phyloP scores from a whole-genome alignment of 2,329 filamentous ascomycete species.

The Hymenoscyphus scutula region DNA sequence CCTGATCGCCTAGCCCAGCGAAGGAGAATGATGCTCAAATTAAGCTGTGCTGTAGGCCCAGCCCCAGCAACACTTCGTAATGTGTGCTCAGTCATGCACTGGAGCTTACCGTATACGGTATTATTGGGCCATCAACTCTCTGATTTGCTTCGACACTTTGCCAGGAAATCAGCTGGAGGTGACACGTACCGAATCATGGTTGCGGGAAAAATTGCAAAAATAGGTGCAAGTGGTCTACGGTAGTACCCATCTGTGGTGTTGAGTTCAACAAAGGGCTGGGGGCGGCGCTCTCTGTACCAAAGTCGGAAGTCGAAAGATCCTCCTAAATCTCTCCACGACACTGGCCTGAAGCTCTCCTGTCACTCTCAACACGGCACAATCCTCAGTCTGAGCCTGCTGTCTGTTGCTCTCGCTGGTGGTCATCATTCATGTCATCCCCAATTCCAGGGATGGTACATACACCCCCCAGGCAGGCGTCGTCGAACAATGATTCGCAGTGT shows the following conservation, averaged over 20 bases:
- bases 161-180: background rate
- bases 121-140: background rate
- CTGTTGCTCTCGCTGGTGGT: too few relatives aligned
- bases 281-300: background rate
- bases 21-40: too few relatives aligned
- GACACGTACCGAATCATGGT: background rate
- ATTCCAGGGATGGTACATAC: background rate
- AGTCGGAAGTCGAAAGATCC: background rate
- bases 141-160: too few relatives aligned
- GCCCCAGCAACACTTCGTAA: background rate
- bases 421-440: background rate
- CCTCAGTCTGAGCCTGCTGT: too few relatives aligned
- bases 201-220: constrained; percentile 6
- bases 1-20: too few relatives aligned
- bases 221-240: background rate
- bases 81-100: background rate
- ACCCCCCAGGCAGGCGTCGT: background rate
- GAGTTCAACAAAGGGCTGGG: background rate
- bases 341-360: too few relatives aligned
- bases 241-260: background rate
- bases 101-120: background rate
- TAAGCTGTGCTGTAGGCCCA: background rate
- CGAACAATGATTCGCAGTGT: constrained; percentile 1
- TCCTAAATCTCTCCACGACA: too few relatives aligned
- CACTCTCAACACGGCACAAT: too few relatives aligned